Base-by-base conservation (phyloP, 257 asterid genomes). In the Mentha longifolia region DNA sequence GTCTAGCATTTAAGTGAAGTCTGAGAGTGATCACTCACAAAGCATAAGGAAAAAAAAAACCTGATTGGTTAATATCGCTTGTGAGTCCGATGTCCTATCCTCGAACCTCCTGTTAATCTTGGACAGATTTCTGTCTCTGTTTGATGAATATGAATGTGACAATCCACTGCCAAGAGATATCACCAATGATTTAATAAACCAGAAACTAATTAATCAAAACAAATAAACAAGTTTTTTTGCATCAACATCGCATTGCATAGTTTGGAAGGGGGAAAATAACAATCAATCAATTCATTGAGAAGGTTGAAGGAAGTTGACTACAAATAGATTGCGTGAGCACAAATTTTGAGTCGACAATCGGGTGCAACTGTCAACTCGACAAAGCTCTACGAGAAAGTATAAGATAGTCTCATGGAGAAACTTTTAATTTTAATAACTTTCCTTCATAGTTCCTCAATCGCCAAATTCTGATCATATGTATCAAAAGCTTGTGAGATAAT, bases 101-200 rank as follows among this genome's bases (percentile, higher is more conserved):
- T 92, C 92, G 49, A 82, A 78, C 62, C 81, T 80, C 70, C 75
- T 71, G 81, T 65, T 75, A 42, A 74, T 64, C 78, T 85, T 87
- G 64, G 95, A 75, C 45, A 84, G 73, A 75, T 78, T 78, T 75
- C 54, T 85, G 70, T 92, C 98, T 78, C 87, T 75, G 45, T 81
- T 85, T 59, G 89, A 86, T 66, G 98, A 78, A 78, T 83, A 95
- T 11, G 98, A 95, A 76, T 89, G 95, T 16, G 98, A 95, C 83
- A 95, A 77, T 43, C 97, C 95, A 81, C 97, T 89, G 83, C 16
- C 49, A 49, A 68, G 70, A 62, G 35, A 74, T 57, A 73, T 28
- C 33, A 65, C 47, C n/a, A 68, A 54, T 19, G 41, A 51, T 52
- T 19, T 33, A 12, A 61, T 33, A 56, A 41, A 42, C 72, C 25